phyloP scores from a whole-genome alignment of 768 basidiomycete genomes.

The Rhodosporidiobolus odoratus region DNA sequence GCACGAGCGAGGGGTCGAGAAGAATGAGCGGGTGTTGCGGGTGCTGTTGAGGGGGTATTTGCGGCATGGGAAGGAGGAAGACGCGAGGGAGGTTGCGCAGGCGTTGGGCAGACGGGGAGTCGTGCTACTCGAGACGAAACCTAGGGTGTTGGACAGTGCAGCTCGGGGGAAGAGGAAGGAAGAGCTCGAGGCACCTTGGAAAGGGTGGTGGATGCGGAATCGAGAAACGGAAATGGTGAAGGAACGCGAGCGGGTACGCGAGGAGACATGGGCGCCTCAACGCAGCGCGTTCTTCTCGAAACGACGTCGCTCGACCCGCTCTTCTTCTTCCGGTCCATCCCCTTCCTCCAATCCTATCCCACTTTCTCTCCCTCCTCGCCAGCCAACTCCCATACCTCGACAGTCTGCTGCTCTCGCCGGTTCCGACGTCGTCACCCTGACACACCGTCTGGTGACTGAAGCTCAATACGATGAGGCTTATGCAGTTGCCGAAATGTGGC shows the following conservation, averaged over 20 bases:
- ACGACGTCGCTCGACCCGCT: background rate
- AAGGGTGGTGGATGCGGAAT: constrained; percentile 1
- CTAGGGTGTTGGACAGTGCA: background rate
- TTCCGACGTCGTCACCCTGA: constrained; percentile 11
- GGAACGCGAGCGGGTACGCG: background rate
- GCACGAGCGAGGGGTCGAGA: background rate
- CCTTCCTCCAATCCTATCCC: background rate
- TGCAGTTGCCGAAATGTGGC: constrained; percentile 24
- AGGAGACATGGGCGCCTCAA: background rate
- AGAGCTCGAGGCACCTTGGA: background rate
- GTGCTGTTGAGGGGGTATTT: constrained; percentile 12
- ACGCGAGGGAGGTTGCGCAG: constrained; percentile 1
- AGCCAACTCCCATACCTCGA: background rate
- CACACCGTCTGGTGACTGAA: constrained; percentile 14
- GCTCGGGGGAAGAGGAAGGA: background rate
- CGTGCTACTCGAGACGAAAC: background rate
- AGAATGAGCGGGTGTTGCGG: constrained; percentile 3
- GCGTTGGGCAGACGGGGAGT: background rate
- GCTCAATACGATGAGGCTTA: background rate
- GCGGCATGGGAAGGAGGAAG: background rate
- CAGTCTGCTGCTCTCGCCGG: background rate
- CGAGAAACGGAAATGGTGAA: background rate
- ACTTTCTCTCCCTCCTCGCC: background rate
- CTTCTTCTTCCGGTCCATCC: background rate
- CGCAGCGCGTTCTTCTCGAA: background rate